Percentiles rank a stretch among this genome's conserved stretches.
Evolutionary conservation across 176 grass and related monocot genomes (phyloP).

Genomic region (Bromus sterilis): DNA sequence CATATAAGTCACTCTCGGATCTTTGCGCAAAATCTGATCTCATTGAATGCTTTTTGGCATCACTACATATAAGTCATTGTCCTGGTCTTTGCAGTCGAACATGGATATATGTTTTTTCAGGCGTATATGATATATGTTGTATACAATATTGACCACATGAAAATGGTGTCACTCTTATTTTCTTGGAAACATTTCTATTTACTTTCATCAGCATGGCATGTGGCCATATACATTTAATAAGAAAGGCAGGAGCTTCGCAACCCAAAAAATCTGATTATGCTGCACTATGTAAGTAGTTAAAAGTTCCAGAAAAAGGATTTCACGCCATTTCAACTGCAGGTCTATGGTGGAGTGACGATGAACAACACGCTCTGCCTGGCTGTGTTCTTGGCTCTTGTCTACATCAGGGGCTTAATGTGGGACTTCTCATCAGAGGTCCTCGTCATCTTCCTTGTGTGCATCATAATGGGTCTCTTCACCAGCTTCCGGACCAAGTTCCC

Average conservation of each 20-base stretch:
- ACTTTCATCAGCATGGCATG: neutral
- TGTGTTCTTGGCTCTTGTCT: slow-evolving; percentile 69
- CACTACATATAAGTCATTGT: neutral
- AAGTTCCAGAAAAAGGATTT: neutral
- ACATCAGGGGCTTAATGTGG: slow-evolving; percentile 54
- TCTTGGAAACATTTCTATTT: neutral
- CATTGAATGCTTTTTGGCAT: neutral
- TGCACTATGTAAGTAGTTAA: neutral
- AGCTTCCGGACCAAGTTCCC: slow-evolving; percentile 70
- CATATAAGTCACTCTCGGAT: neutral
- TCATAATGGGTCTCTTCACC: slow-evolving; percentile 76
- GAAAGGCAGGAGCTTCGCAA: neutral
- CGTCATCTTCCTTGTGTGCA: slow-evolving; percentile 62
- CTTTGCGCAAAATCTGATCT: neutral
- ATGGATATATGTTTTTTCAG: neutral
- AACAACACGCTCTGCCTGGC: slow-evolving; percentile 84
- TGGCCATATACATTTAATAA: neutral
- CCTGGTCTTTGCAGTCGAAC: neutral
- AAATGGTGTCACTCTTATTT: neutral
- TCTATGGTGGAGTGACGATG: slow-evolving; percentile 82
- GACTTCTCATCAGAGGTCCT: slow-evolving; percentile 83
- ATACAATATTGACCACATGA: neutral
- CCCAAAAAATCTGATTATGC: neutral
- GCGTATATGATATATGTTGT: neutral
- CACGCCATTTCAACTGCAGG: slow-evolving; percentile 21